Evolutionary conservation across 805 yeast species (phyloP).

Genomic region (Vanderwaltozyma tropicalis): DNA sequence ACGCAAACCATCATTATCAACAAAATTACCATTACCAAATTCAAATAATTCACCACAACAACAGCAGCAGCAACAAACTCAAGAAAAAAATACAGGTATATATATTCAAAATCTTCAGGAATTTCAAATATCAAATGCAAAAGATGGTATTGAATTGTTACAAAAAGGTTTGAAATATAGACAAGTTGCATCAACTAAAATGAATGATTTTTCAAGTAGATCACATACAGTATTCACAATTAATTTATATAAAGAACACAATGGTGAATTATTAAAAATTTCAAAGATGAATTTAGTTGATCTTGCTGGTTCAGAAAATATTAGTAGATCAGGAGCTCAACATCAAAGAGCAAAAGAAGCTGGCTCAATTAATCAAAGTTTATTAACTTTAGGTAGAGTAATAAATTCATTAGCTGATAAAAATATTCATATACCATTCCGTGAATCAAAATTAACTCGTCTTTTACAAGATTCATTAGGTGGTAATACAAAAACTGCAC

Average conservation of each 20-base stretch:
- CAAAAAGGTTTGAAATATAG: slow-evolving; percentile 63
- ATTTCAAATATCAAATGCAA: slow-evolving; percentile 53
- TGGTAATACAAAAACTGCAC: slow-evolving; percentile 76
- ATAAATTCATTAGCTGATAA: slow-evolving; percentile 56
- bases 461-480: slow-evolving; percentile 75
- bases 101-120: slow-evolving; percentile 61
- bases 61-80: not conserved
- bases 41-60: slow-evolving; percentile 1
- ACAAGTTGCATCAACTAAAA: slow-evolving; percentile 82
- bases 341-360: slow-evolving; percentile 88
- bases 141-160: slow-evolving; percentile 52
- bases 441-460: slow-evolving; percentile 71
- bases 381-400: slow-evolving; percentile 81
- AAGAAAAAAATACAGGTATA: slow-evolving; percentile 53
- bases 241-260: slow-evolving; percentile 46
- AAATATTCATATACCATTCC: slow-evolving; percentile 67
- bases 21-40: slow-evolving; percentile 29
- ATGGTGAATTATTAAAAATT: slow-evolving; percentile 36
- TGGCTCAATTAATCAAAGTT: slow-evolving; percentile 84
- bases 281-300: slow-evolving; percentile 61
- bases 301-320: slow-evolving; percentile 91
- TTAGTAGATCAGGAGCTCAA: slow-evolving; percentile 72
- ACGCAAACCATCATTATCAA: slow-evolving; percentile 5
- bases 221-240: slow-evolving; percentile 85
- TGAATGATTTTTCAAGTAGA: slow-evolving; percentile 76